Conservation (phyloP, 306 rosid species). For the Canavalia gladiata region DNA sequence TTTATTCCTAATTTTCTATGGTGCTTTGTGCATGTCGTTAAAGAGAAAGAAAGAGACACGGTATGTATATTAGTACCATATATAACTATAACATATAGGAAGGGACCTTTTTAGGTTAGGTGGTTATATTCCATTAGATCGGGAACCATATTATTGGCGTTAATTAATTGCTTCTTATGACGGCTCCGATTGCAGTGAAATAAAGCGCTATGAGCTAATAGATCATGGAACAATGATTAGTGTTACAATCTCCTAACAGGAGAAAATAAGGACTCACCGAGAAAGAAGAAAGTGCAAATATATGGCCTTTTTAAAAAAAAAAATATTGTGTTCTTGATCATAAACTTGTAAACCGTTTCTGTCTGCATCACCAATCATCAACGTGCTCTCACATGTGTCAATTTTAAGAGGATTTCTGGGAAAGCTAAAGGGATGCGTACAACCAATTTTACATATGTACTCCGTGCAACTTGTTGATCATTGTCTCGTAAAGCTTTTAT, state of each 20-base stretch:
- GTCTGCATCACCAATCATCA: conserved; percentile 50
- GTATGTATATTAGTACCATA: background rate
- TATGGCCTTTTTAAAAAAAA: background rate
- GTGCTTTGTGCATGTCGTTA: conserved; percentile 44
- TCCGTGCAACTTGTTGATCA: conserved; percentile 45
- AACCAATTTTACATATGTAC: conserved; percentile 39
- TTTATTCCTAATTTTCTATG: background rate
- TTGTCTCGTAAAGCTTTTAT: conserved; percentile 32
- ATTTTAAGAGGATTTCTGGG: conserved; percentile 26
- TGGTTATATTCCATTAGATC: conserved; percentile 5
- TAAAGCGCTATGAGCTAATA: background rate
- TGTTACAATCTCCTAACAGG: conserved; percentile 27
- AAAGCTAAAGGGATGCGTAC: conserved; percentile 41
- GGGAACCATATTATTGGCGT: background rate
- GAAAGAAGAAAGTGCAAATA: background rate
- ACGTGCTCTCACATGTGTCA: conserved; percentile 65
- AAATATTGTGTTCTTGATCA: background rate
- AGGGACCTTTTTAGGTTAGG: conserved; percentile 16
- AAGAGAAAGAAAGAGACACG: background rate
- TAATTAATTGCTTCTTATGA: background rate
- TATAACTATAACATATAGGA: background rate
- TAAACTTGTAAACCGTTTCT: conserved; percentile 32
- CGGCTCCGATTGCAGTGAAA: conserved; percentile 31
- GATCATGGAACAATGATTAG: conserved; percentile 51
- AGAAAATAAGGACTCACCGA: conserved; percentile 20